A percentile compares a stretch with the other conserved stretches of the same genome.
Evolutionary conservation across 2,329 filamentous ascomycete genomes (phyloP).

Genomic region (Bertia moriformis): DNA sequence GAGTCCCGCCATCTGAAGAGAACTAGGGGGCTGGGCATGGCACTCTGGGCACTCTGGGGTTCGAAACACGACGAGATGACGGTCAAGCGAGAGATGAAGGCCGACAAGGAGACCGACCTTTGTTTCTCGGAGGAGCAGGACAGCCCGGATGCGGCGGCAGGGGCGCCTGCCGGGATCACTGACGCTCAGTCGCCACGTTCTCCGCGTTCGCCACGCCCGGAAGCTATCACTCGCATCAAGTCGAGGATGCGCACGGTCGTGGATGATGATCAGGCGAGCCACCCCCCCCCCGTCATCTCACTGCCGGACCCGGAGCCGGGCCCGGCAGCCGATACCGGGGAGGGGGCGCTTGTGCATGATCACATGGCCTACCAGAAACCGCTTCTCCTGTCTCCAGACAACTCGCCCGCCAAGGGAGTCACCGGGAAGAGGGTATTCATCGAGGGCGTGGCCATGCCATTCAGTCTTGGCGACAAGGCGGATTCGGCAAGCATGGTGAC

Average conservation of each 20-base stretch:
- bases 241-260: constrained; percentile 30
- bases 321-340: constrained; percentile 22
- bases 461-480: constrained; percentile 49
- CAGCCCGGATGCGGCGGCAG: background rate
- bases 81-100: constrained; percentile 41
- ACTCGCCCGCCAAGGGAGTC: constrained; percentile 25
- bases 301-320: constrained; percentile 6
- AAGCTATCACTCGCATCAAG: constrained; percentile 21
- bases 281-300: no score
- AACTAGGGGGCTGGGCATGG: constrained; percentile 59
- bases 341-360: constrained; percentile 25
- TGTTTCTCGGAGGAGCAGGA: constrained; percentile 10
- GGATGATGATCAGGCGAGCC: constrained; percentile 33
- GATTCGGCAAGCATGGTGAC: constrained; percentile 61
- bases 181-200: constrained; percentile 7
- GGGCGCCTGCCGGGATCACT: constrained; percentile 3
- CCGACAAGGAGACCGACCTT: constrained; percentile 23
- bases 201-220: constrained; percentile 5
- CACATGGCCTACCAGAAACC: constrained; percentile 21
- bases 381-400: constrained; percentile 4
- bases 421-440: constrained; percentile 51
- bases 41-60: constrained; percentile 76
- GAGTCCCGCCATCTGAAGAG: constrained; percentile 36
- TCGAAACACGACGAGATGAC: constrained; percentile 75
- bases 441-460: constrained; percentile 58